Conservation (phyloP, 257 asterid species). For the Oldenlandia corymbosa region DNA sequence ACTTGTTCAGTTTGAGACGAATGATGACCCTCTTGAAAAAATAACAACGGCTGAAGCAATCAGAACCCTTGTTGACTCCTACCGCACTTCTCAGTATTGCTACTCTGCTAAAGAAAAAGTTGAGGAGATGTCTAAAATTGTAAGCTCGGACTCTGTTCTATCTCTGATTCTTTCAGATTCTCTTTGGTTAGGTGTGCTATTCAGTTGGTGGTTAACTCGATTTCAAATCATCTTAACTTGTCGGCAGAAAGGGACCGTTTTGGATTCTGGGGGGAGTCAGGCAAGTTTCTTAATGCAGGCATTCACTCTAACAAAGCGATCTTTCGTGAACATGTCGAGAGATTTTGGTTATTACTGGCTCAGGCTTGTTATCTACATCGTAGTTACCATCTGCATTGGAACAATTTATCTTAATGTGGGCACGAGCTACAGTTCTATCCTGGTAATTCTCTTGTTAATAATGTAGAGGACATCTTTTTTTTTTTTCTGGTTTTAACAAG, state of each 20-base stretch:
- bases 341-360: constrained; percentile 99
- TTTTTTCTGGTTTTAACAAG: not conserved
- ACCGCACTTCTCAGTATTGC: constrained; percentile 55
- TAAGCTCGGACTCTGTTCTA: constrained; percentile 28
- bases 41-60: constrained; percentile 83
- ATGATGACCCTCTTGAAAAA: constrained; percentile 88
- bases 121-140: constrained; percentile 84
- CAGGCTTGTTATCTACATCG: constrained; percentile 85
- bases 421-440: constrained; percentile 77
- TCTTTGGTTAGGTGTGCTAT: not conserved
- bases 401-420: constrained; percentile 91
- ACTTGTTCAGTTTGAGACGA: constrained; percentile 71
- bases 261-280: constrained; percentile 96
- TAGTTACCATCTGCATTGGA: constrained; percentile 94
- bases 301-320: constrained; percentile 76
- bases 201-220: not conserved
- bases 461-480: not conserved
- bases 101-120: constrained; percentile 64
- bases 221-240: too few relatives aligned
- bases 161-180: not conserved
- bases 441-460: constrained; percentile 39
- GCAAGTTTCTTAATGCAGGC: constrained; percentile 97
- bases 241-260: constrained; percentile 86
- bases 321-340: constrained; percentile 92
- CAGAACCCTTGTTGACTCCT: constrained; percentile 54